Base-by-base conservation (phyloP, 2,329 filamentous ascomycete genomes). In the Phyllosticta paracitricarpa region DNA sequence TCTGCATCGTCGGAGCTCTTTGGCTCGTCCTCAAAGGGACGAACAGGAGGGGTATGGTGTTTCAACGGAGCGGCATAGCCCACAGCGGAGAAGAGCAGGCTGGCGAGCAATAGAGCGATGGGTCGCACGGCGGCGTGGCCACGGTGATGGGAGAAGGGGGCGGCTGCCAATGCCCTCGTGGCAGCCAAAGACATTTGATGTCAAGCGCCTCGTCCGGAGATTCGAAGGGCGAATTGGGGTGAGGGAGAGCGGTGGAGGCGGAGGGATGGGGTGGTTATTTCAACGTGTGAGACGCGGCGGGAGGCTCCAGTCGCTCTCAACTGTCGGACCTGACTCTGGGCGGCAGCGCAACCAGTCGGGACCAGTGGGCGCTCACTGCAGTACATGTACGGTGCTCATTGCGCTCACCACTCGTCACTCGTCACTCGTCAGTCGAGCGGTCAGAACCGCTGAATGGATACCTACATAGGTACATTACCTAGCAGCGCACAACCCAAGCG, bases 1-100 rank as follows among this genome's bases (percentile, higher is more conserved):
- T 83, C 82, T 7, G 85, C 82, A 64, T 88, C 86, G 25, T 81
- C 77, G 52, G 71, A 59, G 48, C 64, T 65, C 65, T 72, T 73
- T 35, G 72, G 72, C 5, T 67, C 61, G 26, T 71, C 71, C 17
- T 69, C 69, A n/a, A 70, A 67, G 30, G 63, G 65, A 51, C 72
- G 62, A 7, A 67, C 62, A 54, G 61, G 58, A 10, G 70, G 57
- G 40, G 67, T 58, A 58, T 66, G 62, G 58, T 66, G 68, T 62
- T 70, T 66, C 61, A 72, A 64, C 51, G 73, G 72, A 54, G 73
- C 64, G 51, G 71, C 73, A 60, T 67, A 70, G 58, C 69, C 70
- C 54, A 72, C 61, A 53, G 72, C 70, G 62, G 68, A 66, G 58
- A 69, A 69, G 63, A 67, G 66, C 61, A 73, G 70, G 62, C 70